Base-by-base conservation (phyloP, 2,329 filamentous ascomycete genomes). In the Byssoonygena ceratinophila region DNA sequence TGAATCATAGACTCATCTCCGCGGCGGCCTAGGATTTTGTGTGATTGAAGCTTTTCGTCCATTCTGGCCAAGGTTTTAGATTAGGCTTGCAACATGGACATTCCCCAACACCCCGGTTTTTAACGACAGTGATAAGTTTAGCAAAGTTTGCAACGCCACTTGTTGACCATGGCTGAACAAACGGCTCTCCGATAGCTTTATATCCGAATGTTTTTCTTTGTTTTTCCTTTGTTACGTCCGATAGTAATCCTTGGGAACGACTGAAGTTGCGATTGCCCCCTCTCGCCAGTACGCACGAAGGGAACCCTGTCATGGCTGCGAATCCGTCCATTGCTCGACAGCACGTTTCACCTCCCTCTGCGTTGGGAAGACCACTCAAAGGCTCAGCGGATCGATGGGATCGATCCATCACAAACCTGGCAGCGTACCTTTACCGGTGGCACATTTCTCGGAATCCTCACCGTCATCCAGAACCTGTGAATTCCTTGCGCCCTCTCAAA, bases 401-500 rank as follows among this genome's bases (percentile, higher is more conserved):
- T 25, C 45, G 37, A 22, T 37, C 16, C 1, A 14, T 47, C 20
- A 47, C 45, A 7, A 25, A 27, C n/a, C 32, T 37, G 22, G 45
- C 45, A 5, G 31, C 31, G 9, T 25, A 9, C 16, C 12, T 47
- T 14, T 47, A 37, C 45, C 45, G 9, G 9, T 47, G 31, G 45
- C 45, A 47, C 14, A 47, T 18, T 27, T 47, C 45, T 11, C 12
- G 20, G 18, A 16, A n/a, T 22, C 12, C 5, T 11, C 7, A 22
- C 25, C 27, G 16, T 5, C 27, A 29, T 4, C 27, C 27, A 9
- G n/a, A 23, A 51, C 14, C 4, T 39, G 22, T 32, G 16, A n/a
- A 25, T 29, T 71, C 74, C 36, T 57, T 63, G 51, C 73, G 72
- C 1, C 70, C 79, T 5, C 79, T 53, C 39, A 51, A 25, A 25